These are phyloP conservation scores for Penicillium sp. DNA, from an alignment of 2,329 filamentous ascomycete genomes.

Conservation along the genomic window DNA sequence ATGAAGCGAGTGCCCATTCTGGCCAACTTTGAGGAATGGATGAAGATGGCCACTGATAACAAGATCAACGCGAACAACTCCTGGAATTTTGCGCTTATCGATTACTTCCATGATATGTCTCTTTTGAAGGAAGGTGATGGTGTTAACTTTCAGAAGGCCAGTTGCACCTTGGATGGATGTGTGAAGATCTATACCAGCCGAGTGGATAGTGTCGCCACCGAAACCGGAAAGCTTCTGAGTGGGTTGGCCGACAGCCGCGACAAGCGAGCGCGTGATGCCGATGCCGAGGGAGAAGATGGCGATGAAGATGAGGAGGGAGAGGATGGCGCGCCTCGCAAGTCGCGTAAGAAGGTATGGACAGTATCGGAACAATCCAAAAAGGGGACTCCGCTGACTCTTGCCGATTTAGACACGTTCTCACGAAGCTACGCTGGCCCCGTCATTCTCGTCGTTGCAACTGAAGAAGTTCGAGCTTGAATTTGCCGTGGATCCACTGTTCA, in stretches of 20 bases:
- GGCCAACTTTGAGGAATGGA: conserved; percentile 99
- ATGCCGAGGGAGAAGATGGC: conserved; percentile 60
- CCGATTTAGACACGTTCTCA: conserved; percentile 64
- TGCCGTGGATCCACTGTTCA: conserved; percentile 95
- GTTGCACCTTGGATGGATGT: conserved; percentile 93
- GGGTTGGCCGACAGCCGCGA: conserved; percentile 76
- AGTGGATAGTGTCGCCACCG: conserved; percentile 96
- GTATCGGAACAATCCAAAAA: background rate
- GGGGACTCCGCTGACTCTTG: conserved; percentile 18
- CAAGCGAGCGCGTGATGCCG: conserved; percentile 64
- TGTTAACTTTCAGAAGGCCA: conserved; percentile 98
- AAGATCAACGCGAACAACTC: conserved; percentile 98
- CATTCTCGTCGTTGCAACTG: conserved; percentile 81
- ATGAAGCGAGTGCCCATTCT: conserved; percentile 95
- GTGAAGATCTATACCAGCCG: conserved; percentile 99
- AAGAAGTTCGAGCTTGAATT: conserved; percentile 99
- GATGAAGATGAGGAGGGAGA: conserved; percentile 62
- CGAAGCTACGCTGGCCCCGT: conserved; percentile 87
- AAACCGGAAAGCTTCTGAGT: conserved; percentile 91
- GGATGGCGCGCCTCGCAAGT: conserved; percentile 50
- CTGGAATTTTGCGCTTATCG: conserved; percentile 99
- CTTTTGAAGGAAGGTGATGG: conserved; percentile 92
- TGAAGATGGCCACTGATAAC: conserved; percentile 99
- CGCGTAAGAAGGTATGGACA: conserved; percentile 65
- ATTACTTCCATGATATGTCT: conserved; percentile 99